Evolutionary conservation across 1,284 basidiomycete species (phyloP).

Genomic region (Rhodotorula sp.): DNA sequence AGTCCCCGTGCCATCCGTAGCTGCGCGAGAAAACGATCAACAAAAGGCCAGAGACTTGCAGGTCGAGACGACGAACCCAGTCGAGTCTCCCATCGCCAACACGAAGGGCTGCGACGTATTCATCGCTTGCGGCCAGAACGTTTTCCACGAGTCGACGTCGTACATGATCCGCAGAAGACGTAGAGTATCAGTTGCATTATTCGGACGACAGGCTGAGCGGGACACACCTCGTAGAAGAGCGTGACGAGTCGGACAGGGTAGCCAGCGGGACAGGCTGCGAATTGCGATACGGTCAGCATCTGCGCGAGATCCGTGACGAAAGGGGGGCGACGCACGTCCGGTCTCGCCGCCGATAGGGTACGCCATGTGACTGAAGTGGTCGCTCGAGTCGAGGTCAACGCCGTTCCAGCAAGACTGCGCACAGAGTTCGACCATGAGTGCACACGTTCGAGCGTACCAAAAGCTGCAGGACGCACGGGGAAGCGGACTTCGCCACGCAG

Average conservation of each 20-base stretch:
- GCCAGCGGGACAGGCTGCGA: conserved; percentile 51
- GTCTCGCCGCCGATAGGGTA: conserved; percentile 52
- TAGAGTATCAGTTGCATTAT: background rate
- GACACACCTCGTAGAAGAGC: conserved; percentile 52
- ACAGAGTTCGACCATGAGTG: no score
- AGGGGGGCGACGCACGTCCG: conserved; percentile 41
- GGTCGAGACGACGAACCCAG: conserved; percentile 43
- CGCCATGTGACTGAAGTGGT: conserved; percentile 51
- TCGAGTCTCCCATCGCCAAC: conserved; percentile 53
- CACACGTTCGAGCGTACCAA: no score
- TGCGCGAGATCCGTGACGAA: background rate
- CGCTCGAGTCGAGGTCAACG: conserved; percentile 45
- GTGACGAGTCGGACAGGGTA: conserved; percentile 56
- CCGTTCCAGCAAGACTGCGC: conserved; percentile 55
- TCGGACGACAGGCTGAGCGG: background rate
- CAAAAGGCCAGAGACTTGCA: background rate
- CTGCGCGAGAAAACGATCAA: background rate
- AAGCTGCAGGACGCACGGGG: conserved; percentile 44
- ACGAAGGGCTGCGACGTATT: conserved; percentile 53
- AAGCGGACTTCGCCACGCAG: conserved; percentile 44
- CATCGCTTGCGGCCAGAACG: conserved; percentile 49
- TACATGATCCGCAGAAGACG: conserved; percentile 50
- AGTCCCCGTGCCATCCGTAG: conserved; percentile 51
- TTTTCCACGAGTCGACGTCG: conserved; percentile 51
- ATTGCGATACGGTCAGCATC: background rate